Evolutionary conservation across 306 rosid genomes (phyloP), one percentile per base, ranked within the genome.

Genomic region (Prunus dulcis): DNA sequence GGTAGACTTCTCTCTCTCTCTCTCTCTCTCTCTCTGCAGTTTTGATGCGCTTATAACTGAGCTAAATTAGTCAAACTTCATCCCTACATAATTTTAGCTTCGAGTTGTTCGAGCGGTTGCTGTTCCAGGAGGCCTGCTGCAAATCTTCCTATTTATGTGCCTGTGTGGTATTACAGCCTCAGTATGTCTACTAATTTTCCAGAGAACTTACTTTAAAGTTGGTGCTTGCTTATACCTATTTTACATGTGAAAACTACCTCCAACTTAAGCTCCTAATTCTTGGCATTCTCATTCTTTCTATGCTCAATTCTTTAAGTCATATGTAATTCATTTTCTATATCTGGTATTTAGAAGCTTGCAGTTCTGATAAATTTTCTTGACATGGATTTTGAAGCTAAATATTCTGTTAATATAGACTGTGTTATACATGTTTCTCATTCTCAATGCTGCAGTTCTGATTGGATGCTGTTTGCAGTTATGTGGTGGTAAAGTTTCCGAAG

Each of bases 21-120:
- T 38, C 66, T 18, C 64, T 72, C 75, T 41, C 60, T 28, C 55
- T 64, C 22, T 38, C 65, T 47, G 76, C 79, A n/a, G 61, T 74
- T 82, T 13, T 64, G 69, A 61, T 72, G 50, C 56, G 63, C 80
- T 60, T 71, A 34, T 74, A 23, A 63, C 32, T 38, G 27, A 32
- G 62, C 68, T 51, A 25, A 53, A 25, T 23, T 81, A 67, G 9
- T 58, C 58, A 62, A 64, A 79, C 12, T 57, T 69, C 53, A 43
- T 67, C 30, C 25, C 32, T 66, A 20, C 60, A 20, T 67, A 62
- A 43, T 87, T 88, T 76, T 91, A 96, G 99, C 96, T 96, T 78
- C 91, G 93, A 76, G 89, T 96, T 87, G 99, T 96, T 80, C 93
- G 99, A 82, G 97, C 98, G 4, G 99, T 96, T 87, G 99, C 99